Base-by-base conservation (phyloP, 2,329 filamentous ascomycete genomes). In the Penicillium italicum region DNA sequence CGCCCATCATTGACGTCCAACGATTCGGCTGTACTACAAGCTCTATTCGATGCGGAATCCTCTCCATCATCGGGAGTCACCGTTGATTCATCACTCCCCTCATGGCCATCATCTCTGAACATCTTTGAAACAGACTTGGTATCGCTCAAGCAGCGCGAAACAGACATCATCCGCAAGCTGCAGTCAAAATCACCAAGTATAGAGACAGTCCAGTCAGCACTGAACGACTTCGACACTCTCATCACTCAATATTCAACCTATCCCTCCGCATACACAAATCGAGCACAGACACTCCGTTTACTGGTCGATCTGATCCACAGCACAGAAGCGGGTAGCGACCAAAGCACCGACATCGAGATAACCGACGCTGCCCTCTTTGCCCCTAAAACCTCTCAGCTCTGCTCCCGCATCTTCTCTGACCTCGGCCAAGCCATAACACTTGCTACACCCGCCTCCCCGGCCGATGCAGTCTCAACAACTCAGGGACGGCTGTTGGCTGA, bases 241-340 rank as follows among this genome's bases (percentile, higher is more conserved):
- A 74, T 83, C 47, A 48, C 58, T 0, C 53, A 72, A 11, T 58
- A 78, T 16, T 78, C 80, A 5, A 66, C 68, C 8, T 85, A 84
- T 57, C 79, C 82, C 1, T 79, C 80, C 7, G 80, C 80, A 11
- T 80, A 80, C 53, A 75, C 79, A 46, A 85, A 85, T 59, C 77
- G 81, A 41, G 83, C 83, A 3, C 82, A 85, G 69, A 69, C 74
- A 61, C 55, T 70, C 2, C 72, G 77, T 6, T 61, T 78, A 38
- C 65, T 75, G 1, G 65, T 75, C 14, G 65, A 72, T 41, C 16
- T 61, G 10, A 44, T 61, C 26, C 38, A 38, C 38, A 44, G n/a
- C 40, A 44, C 45, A 30, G 47, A 33, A 53, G 31, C 49, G 40
- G 37, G 33, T 18, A 16, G 28, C 30, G 37, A 6, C 18, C 28